Conservation (phyloP, 1,139 yeast species). For the Sporopachydermia cereana region DNA sequence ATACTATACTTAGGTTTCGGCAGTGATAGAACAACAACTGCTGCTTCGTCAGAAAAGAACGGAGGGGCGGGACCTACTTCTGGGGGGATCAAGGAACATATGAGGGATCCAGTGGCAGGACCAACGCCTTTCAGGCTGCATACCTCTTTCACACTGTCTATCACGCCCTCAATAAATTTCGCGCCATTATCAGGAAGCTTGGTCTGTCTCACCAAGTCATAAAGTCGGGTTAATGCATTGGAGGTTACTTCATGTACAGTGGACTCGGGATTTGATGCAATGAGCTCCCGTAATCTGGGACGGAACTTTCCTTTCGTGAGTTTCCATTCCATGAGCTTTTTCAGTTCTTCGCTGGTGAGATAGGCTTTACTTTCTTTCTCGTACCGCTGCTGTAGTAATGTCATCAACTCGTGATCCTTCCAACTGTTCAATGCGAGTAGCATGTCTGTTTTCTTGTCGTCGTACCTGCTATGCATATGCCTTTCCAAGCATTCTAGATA, state of each 20-base stretch:
- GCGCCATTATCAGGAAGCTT: not conserved
- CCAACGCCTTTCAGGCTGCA: not conserved
- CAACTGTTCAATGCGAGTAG: not conserved
- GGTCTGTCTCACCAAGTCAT: not conserved
- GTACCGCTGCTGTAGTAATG: not conserved
- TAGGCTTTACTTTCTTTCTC: not conserved
- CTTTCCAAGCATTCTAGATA: no score
- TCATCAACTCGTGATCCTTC: not conserved
- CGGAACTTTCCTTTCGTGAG: not conserved
- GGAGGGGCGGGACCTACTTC: not conserved
- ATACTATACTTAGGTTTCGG: not conserved
- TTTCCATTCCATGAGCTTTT: not conserved
- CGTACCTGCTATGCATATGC: no score
- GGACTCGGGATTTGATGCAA: not conserved
- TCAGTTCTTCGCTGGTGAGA: not conserved
- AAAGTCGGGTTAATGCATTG: not conserved
- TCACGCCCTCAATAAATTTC: not conserved
- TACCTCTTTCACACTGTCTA: not conserved
- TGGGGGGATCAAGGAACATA: not conserved
- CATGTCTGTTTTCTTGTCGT: no score
- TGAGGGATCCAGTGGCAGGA: not conserved
- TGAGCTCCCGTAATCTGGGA: not conserved
- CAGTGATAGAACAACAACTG: not conserved
- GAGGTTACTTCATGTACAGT: not conserved
- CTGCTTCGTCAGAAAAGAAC: not conserved